A percentile compares a stretch with the other conserved stretches of the same genome.
phyloP scores from a whole-genome alignment of 768 basidiomycete species.

The Suillus subalutaceus region DNA sequence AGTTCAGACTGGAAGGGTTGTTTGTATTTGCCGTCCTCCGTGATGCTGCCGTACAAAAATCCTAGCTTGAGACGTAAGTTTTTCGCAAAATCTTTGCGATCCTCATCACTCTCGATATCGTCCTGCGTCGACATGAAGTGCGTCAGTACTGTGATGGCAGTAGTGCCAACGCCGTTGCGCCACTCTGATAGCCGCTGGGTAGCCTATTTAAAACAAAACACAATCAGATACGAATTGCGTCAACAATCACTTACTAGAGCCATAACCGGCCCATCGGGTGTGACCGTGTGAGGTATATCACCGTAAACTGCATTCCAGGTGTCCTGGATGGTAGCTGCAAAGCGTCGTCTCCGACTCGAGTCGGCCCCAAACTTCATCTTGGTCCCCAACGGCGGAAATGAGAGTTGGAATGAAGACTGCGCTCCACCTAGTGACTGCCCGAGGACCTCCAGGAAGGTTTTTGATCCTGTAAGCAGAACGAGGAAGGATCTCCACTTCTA shows the following conservation, averaged over 20 bases:
- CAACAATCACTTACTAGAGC: background rate
- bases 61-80: slow-evolving; percentile 4
- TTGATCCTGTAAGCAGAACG: background rate
- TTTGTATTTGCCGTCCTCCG: slow-evolving; percentile 1
- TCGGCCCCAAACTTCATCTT: background rate
- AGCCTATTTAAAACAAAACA: background rate
- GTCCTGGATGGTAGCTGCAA: too few relatives aligned
- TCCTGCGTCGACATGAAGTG: slow-evolving; percentile 5
- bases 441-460: background rate
- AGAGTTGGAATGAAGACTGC: background rate
- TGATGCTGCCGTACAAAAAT: background rate
- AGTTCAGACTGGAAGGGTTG: slow-evolving; percentile 1
- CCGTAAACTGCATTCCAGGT: slow-evolving; percentile 12
- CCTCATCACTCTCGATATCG: background rate
- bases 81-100: background rate
- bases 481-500: background rate
- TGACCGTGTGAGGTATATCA: slow-evolving; percentile 9
- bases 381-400: background rate
- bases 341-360: too few relatives aligned
- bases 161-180: slow-evolving; percentile 12
- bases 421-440: background rate
- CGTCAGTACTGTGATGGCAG: slow-evolving; percentile 11
- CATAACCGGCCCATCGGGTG: slow-evolving; percentile 5
- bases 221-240: slow-evolving; percentile 4
- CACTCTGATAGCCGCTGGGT: slow-evolving; percentile 13